Evolutionary conservation across 208 protist species (phyloP).

Genomic region (Leishmania tarentolae): DNA sequence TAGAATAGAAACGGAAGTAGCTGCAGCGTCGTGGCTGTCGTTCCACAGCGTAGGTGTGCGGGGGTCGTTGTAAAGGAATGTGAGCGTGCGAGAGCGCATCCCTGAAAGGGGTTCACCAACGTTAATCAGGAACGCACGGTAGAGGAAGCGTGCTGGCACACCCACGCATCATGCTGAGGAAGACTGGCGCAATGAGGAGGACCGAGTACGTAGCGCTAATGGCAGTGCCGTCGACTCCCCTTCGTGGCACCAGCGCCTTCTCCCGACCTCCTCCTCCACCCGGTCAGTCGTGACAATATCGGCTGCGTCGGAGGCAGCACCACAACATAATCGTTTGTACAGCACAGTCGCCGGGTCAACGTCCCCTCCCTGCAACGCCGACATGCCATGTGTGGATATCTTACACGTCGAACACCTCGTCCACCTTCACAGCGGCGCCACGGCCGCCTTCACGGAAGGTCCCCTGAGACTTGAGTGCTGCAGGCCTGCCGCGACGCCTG

Average conservation of each 20-base stretch:
- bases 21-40: neutral
- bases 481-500: neutral
- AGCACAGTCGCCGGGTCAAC: neutral
- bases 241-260: neutral
- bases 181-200: neutral
- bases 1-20: neutral
- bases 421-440: neutral
- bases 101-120: neutral
- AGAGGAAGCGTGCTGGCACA: neutral
- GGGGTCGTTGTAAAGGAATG: neutral
- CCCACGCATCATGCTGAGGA: neutral
- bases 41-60: neutral
- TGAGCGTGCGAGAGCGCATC: neutral
- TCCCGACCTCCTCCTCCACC: neutral
- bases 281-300: neutral
- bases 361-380: neutral
- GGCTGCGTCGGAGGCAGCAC: neutral
- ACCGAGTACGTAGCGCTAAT: neutral
- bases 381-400: neutral
- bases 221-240: neutral
- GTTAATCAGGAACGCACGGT: neutral
- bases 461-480: neutral
- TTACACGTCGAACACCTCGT: neutral
- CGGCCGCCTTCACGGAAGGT: neutral
- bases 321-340: neutral